Percentiles rank a stretch among this genome's conserved stretches.
phyloP scores from a whole-genome alignment of 139 green algal species.

The Picochlorum sp. region DNA sequence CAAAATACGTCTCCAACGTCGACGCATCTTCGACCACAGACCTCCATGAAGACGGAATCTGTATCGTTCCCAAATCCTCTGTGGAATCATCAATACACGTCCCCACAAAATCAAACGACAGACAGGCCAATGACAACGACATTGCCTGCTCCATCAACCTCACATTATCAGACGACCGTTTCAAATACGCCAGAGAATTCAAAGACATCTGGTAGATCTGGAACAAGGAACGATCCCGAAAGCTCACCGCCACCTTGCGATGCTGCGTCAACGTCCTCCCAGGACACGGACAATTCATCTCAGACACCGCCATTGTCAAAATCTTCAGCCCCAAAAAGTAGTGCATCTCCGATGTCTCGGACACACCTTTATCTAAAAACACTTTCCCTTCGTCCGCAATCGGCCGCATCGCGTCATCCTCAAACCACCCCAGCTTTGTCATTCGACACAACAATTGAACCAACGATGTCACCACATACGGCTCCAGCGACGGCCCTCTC shows the following conservation, averaged over 20 bases:
- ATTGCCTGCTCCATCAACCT: constrained; percentile 75
- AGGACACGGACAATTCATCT: constrained; percentile 85
- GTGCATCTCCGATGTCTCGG: constrained; percentile 38
- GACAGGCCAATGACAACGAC: constrained; percentile 69
- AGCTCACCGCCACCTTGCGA: constrained; percentile 67
- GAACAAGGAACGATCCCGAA: constrained; percentile 31
- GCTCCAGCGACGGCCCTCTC: constrained; percentile 61
- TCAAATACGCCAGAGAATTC: constrained; percentile 43
- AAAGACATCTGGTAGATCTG: constrained; percentile 55
- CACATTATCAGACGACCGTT: constrained; percentile 36
- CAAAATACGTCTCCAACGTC: constrained; percentile 85
- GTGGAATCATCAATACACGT: constrained; percentile 88
- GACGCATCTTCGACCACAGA: constrained; percentile 69
- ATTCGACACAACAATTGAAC: constrained; percentile 85
- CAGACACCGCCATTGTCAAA: constrained; percentile 76
- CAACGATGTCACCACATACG: constrained; percentile 72
- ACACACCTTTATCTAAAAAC: constrained; percentile 43
- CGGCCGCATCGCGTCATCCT: constrained; percentile 63
- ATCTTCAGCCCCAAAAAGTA: constrained; percentile 89
- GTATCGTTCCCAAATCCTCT: constrained; percentile 94
- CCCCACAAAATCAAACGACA: constrained; percentile 98
- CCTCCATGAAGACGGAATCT: constrained; percentile 59
- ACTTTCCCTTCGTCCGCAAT: constrained; percentile 82
- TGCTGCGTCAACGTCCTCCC: constrained; percentile 87
- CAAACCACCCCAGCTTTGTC: constrained; percentile 94